Base-by-base conservation (phyloP, 176 grass and related monocot genomes). In the Stipa capillata region DNA sequence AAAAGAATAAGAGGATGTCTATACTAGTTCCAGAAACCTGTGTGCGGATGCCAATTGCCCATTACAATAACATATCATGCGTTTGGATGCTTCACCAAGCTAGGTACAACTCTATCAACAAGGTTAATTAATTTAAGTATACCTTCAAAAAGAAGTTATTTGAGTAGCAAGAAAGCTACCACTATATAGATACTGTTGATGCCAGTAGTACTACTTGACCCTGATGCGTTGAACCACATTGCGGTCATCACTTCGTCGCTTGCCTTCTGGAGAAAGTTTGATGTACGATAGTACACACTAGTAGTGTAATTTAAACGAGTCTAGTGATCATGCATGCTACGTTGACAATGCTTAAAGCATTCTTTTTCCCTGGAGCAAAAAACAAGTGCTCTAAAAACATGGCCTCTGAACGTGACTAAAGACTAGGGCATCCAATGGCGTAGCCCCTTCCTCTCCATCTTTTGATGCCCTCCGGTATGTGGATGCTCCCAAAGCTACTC, bases 331-430 rank as follows among this genome's bases (percentile, higher is more conserved):
- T 55, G 56, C 36, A 45, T 48, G 37, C 34, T 73, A 79, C 59
- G 81, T 88, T 88, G 81, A 88, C 75, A 88, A 84, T 52, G 59
- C 49, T 2, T 16, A 11, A 14, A 52, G 58, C 11, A 1, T 18
- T 55, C 74, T 70, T 88, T 79, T 70, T 9, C 11, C 47, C n/a
- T 69, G 57, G 68, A 39, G 81, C 34, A 70, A 76, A n/a, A 79
- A 79, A 56, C 56, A 83, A 66, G 18, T 48, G 56, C 85, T 83
- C 37, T 44, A 53, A 73, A 82, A 73, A 74, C 59, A 79, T 68
- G 81, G 58, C 81, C 74, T 84, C 68, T 74, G 72, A 87, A 88
- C 3, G 76, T 45, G 76, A 88, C 81, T 69, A 88, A 88, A 88
- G 86, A 50, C 51, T 59, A 78, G 41, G 48, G 40, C 59, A 79